Percentiles rank a stretch among this genome's conserved stretches.
Evolutionary conservation across 306 rosid genomes (phyloP).

Genomic region (Casuarina cunninghamiana): DNA sequence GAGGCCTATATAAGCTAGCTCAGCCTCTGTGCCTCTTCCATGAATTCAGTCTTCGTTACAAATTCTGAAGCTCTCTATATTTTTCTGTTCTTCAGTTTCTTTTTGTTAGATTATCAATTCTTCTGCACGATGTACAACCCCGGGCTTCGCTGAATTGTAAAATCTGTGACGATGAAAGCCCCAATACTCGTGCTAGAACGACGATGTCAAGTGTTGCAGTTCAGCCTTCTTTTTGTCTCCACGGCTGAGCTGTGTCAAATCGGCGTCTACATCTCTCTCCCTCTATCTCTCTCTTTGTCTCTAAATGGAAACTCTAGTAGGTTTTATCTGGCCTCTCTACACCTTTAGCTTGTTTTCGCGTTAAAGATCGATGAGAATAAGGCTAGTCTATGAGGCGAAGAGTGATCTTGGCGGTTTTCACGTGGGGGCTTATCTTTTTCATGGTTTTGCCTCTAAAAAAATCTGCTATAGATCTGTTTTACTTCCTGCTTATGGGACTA

Average conservation of each 20-base stretch:
- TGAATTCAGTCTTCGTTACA: not conserved
- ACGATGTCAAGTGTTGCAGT: constrained; percentile 66
- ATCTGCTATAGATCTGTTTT: constrained; percentile 21
- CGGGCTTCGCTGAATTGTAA: constrained; percentile 57
- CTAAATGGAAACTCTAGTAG: not conserved
- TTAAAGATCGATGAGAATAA: constrained; percentile 22
- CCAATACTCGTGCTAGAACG: constrained; percentile 57
- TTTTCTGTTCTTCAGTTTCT: not conserved
- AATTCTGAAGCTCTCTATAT: not conserved
- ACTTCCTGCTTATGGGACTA: not conserved
- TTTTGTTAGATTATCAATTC: not conserved
- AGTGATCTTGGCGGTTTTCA: constrained; percentile 39
- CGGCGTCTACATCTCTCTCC: constrained; percentile 38
- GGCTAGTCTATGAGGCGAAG: constrained; percentile 76
- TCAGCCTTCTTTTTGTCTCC: constrained; percentile 27
- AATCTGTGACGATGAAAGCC: constrained; percentile 48
- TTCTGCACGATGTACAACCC: constrained; percentile 48
- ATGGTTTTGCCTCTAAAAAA: constrained; percentile 57
- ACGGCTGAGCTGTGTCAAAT: constrained; percentile 65
- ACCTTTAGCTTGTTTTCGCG: constrained; percentile 72
- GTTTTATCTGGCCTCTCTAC: constrained; percentile 53
- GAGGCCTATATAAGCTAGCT: not conserved
- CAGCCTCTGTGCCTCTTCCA: not conserved
- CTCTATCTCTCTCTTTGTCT: constrained; percentile 22
- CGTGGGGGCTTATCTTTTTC: constrained; percentile 35